Percentiles rank a stretch among this genome's conserved stretches.
Evolutionary conservation across 2,329 filamentous ascomycete genomes (phyloP).

Genomic region (Ophiostoma ulmi): DNA sequence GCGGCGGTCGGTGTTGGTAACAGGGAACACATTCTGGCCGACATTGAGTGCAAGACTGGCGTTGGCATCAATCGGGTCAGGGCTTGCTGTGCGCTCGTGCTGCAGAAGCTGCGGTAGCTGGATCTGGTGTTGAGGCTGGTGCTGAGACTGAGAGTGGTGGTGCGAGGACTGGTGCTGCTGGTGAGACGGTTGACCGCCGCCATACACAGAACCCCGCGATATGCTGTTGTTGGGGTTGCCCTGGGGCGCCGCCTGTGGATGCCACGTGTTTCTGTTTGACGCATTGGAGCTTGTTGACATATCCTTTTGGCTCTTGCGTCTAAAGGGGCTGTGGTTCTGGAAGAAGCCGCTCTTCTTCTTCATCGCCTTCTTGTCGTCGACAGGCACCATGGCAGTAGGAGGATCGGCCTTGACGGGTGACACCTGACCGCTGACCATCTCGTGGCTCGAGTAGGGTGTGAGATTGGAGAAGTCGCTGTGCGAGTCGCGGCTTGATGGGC

Average conservation of each 20-base stretch:
- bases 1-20: constrained; percentile 61
- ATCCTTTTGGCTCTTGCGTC: constrained; percentile 84
- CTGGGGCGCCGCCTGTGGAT: constrained; percentile 33
- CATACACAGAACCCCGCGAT: constrained; percentile 18
- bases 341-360: constrained; percentile 83
- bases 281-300: constrained; percentile 37
- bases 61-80: constrained; percentile 83
- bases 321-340: constrained; percentile 86
- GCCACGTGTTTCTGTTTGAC: constrained; percentile 57
- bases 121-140: constrained; percentile 9
- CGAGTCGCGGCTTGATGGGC: constrained; percentile 80
- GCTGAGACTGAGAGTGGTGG: background rate
- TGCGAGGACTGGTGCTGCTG: constrained; percentile 22
- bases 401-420: constrained; percentile 62
- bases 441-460: constrained; percentile 82
- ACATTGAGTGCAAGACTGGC: constrained; percentile 91
- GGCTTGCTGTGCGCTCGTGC: constrained; percentile 54
- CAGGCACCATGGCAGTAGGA: constrained; percentile 38
- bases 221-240: constrained; percentile 24
- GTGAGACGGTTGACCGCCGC: constrained; percentile 14
- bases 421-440: constrained; percentile 63
- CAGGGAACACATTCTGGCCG: constrained; percentile 92
- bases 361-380: constrained; percentile 60
- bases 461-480: constrained; percentile 87
- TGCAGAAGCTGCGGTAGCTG: constrained; percentile 36